Evolutionary conservation across 1,139 yeast genomes (phyloP).

Genomic region (Kurtzmaniella quercitrusa): DNA sequence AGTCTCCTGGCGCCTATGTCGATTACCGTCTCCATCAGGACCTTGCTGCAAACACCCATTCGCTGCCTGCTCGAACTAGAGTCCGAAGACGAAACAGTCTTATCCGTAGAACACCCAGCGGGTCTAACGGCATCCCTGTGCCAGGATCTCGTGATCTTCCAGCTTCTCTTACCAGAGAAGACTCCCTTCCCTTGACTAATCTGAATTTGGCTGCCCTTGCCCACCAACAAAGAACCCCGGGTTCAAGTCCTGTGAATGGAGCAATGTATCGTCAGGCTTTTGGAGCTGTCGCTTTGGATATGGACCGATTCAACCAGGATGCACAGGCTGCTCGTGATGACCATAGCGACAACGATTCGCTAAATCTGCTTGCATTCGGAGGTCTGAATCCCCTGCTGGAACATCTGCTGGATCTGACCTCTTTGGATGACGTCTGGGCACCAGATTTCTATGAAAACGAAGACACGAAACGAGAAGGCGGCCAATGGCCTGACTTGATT

Average conservation of each 20-base stretch:
- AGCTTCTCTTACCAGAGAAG: background rate
- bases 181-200: slow-evolving; percentile 4
- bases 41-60: slow-evolving; percentile 26
- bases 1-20: slow-evolving; percentile 17
- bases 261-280: slow-evolving; percentile 8
- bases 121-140: background rate
- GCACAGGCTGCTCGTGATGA: slow-evolving; percentile 21
- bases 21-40: slow-evolving; percentile 28
- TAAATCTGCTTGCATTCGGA: slow-evolving; percentile 40
- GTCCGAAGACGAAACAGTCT: slow-evolving; percentile 16
- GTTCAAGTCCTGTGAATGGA: background rate
- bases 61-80: slow-evolving; percentile 31
- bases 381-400: slow-evolving; percentile 71
- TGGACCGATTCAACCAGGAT: slow-evolving; percentile 37
- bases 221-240: background rate
- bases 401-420: slow-evolving; percentile 64
- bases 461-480: slow-evolving; percentile 13
- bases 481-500: slow-evolving; percentile 76
- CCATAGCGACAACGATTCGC: slow-evolving; percentile 17
- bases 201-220: slow-evolving; percentile 2
- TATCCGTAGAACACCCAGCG: slow-evolving; percentile 5
- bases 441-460: slow-evolving; percentile 46
- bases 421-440: slow-evolving; percentile 85
- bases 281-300: slow-evolving; percentile 32
- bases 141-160: background rate